Evolutionary conservation across 257 asterid genomes (phyloP).

Genomic region (Solanum corneliomulleri): DNA sequence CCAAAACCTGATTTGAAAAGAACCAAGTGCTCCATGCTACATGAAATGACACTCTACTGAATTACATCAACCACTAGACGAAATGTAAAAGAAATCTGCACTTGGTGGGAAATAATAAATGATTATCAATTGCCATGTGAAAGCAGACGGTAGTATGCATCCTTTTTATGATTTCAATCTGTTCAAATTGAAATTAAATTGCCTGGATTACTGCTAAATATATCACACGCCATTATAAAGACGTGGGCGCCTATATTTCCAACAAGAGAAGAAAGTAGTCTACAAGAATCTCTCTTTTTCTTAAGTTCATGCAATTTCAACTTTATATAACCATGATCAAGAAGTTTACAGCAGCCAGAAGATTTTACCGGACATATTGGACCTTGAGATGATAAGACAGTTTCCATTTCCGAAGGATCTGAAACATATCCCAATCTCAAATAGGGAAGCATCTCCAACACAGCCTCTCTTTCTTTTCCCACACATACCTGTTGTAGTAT

Average conservation of each 20-base stretch:
- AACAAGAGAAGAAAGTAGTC: neutral
- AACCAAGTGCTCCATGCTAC: neutral
- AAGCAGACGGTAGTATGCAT: neutral
- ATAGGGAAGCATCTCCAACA: constrained; percentile 93
- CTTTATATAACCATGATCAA: neutral
- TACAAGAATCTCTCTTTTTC: neutral
- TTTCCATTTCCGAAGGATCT: constrained; percentile 88
- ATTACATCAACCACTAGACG: neutral
- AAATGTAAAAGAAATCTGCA: neutral
- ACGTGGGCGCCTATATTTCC: neutral
- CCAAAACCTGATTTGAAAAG: neutral
- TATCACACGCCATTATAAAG: neutral
- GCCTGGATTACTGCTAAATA: neutral
- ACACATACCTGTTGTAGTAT: constrained; percentile 42
- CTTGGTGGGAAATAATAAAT: neutral
- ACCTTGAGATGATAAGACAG: constrained; percentile 90
- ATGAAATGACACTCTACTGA: neutral
- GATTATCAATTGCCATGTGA: neutral
- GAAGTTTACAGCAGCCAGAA: neutral
- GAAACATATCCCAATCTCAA: constrained; percentile 85
- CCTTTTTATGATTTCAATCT: neutral
- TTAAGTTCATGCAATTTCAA: neutral
- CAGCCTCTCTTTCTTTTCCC: constrained; percentile 90
- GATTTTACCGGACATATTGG: constrained; percentile 86
- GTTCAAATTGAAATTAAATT: neutral